Base-by-base conservation (phyloP, 768 basidiomycete genomes). In the Rhizopogon vesiculosus region DNA sequence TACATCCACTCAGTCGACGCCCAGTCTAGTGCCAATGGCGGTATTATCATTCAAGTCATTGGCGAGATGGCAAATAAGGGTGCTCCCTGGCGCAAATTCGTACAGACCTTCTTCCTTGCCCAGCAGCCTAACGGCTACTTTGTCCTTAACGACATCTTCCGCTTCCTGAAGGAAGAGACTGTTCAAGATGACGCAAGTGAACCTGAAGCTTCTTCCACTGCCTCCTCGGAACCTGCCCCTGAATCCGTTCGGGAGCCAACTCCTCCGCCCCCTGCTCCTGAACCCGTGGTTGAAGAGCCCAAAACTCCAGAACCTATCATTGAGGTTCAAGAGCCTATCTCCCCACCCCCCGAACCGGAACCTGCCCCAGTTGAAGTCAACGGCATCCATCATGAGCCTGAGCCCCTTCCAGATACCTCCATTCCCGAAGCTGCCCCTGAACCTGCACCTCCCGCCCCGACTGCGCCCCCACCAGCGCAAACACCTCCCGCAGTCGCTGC, bases 111-210 rank as follows among this genome's bases (percentile, higher is more conserved):
- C 77, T 98, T 99, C 89, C 87, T 99, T 53, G 97, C 97, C 40
- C 94, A 98, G 73, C 97, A 99, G 74, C 93, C 93, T 13, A 97
- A 96, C 63, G 97, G 97, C 42, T 99, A 98, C 78, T 99, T 96
- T 69, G 97, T 99, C 61, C 86, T 99, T 74, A 99, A 99, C 74
- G 97, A 99, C 76, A 98, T 98, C 77, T 99, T 98, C 86, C 90
- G 97, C 57, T 98, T 97, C 81, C 79, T 99, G 60, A 98, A 97
- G 78, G 97, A 98, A 75, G 94, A 98, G 67, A 76, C 83, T 7
- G 86, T 91, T 53, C 93, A 93, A 61, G 93, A 91, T 54, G 90
- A 89, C 45, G 80, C 68, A 67, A 74, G 71, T 58, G 85, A 80
- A 52, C 59, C 79, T 38, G 72, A 76, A 35, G 74, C 71, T 16